A percentile compares a stretch with the other conserved stretches of the same genome.
Conservation (phyloP, 139 green algal species). For the Astrephomene gubernaculifera region DNA sequence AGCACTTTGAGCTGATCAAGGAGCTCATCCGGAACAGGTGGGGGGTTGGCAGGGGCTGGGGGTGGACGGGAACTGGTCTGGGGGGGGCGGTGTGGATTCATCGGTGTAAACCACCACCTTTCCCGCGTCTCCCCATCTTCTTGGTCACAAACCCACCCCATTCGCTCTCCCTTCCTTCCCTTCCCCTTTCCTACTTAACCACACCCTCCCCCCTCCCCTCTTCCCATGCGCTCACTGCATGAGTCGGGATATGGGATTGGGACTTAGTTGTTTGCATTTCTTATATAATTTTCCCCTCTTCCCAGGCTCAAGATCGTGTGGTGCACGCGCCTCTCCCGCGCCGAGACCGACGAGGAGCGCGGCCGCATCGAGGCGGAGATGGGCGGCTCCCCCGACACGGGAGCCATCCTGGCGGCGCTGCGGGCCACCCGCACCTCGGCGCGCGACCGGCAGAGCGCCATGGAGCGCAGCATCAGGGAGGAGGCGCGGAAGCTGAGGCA, state of each 20-base stretch:
- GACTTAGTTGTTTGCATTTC: no score
- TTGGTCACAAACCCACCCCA: not conserved
- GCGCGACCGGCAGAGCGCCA: constrained; percentile 80
- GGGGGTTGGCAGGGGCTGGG: not conserved
- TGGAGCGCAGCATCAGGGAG: constrained; percentile 92
- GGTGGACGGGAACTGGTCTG: not conserved
- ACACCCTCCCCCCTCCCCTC: not conserved
- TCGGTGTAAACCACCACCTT: no score
- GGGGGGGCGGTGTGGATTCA: no score
- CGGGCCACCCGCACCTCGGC: constrained; percentile 77
- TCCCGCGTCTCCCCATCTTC: not conserved
- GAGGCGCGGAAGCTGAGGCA: constrained; percentile 89
- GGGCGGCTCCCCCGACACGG: constrained; percentile 59
- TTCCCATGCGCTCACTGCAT: not conserved
- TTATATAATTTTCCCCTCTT: no score
- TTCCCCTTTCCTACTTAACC: not conserved
- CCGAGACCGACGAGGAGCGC: constrained; percentile 77
- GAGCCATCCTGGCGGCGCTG: constrained; percentile 86
- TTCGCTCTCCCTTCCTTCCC: not conserved
- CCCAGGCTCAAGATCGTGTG: constrained; percentile 90
- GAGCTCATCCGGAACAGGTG: constrained; percentile 88
- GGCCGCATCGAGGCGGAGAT: constrained; percentile 83
- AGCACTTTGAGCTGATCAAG: constrained; percentile 98
- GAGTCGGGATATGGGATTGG: no score
- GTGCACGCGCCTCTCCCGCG: constrained; percentile 89